Evolutionary conservation across 73 alveolate species (phyloP).

Genomic region (Tetrahymena elliotti): DNA sequence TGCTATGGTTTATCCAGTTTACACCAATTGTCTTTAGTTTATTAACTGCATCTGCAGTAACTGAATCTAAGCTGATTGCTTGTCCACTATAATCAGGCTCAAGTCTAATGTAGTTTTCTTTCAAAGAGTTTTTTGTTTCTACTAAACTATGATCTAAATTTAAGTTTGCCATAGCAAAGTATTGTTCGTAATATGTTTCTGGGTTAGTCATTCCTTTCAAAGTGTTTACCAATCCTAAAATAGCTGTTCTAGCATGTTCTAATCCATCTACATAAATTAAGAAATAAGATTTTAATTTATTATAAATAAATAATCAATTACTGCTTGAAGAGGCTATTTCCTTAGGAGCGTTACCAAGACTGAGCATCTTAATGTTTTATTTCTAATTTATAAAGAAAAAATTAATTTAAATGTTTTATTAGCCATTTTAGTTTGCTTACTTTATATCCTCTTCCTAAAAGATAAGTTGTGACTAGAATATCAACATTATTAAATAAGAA

Average conservation of each 20-base stretch:
- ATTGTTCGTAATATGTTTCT: neutral
- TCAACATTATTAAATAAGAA: neutral
- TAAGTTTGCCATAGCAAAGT: neutral
- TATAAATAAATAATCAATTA: neutral
- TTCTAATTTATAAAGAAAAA: neutral
- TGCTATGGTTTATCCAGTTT: neutral
- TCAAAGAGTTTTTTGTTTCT: neutral
- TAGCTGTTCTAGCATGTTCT: neutral
- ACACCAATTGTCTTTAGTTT: neutral
- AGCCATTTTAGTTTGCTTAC: neutral
- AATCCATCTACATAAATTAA: neutral
- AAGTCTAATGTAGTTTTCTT: neutral
- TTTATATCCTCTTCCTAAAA: neutral
- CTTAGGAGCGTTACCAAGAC: neutral
- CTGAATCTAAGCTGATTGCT: neutral
- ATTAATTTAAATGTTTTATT: neutral
- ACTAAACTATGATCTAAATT: neutral
- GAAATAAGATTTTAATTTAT: neutral
- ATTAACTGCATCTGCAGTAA: neutral
- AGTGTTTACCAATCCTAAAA: neutral
- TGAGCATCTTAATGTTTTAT: neutral
- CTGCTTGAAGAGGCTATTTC: neutral
- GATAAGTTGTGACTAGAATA: neutral
- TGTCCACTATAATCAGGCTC: neutral
- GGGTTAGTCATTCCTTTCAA: neutral